Evolutionary conservation across 2,329 filamentous ascomycete genomes (phyloP).

Genomic region (Fusarium ambrosium): DNA sequence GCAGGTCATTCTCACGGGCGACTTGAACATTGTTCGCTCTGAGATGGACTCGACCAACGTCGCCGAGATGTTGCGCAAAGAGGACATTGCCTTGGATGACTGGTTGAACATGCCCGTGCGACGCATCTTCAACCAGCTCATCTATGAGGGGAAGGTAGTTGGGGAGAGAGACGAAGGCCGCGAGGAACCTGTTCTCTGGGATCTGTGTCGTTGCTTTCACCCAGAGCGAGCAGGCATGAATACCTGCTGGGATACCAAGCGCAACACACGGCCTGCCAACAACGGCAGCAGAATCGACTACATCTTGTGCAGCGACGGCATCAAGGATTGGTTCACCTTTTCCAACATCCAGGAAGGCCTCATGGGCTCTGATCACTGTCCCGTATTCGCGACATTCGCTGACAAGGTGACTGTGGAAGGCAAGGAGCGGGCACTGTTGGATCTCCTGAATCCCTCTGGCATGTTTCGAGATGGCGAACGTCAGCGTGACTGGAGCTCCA

Average conservation of each 20-base stretch:
- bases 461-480: conserved; percentile 78
- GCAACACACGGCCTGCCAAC: conserved; percentile 95
- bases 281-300: conserved; percentile 96
- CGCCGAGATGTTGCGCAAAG: conserved; percentile 78
- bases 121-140: conserved; percentile 86
- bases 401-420: conserved; percentile 69
- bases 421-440: conserved; percentile 68
- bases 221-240: conserved; percentile 89
- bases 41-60: conserved; percentile 83
- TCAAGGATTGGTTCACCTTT: conserved; percentile 83
- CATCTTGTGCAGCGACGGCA: conserved; percentile 83
- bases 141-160: conserved; percentile 78
- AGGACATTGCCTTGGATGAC: conserved; percentile 75
- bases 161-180: conserved; percentile 77
- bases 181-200: conserved; percentile 81
- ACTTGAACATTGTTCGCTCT: conserved; percentile 83
- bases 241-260: conserved; percentile 95
- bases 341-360: conserved; percentile 94
- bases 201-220: conserved; percentile 86
- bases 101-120: conserved; percentile 80
- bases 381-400: conserved; percentile 83
- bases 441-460: conserved; percentile 83
- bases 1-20: conserved; percentile 86
- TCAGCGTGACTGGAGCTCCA: conserved; percentile 74
- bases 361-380: conserved; percentile 96